Conservation (phyloP, 768 basidiomycete species). For the Fibroporia radiculosa region DNA sequence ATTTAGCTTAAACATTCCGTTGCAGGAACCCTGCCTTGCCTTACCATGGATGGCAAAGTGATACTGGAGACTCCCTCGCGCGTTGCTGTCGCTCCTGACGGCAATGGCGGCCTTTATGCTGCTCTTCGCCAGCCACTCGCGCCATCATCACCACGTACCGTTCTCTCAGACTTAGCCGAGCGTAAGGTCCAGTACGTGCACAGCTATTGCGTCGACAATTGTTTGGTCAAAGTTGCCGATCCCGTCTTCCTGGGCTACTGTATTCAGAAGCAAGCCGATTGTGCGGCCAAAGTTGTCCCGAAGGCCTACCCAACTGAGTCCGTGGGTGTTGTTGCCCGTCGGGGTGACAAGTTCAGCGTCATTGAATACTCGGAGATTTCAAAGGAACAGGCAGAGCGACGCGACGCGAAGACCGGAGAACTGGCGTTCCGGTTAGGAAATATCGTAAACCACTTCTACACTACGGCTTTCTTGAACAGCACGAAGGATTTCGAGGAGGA, state of each 20-base stretch:
- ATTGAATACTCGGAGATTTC: slow-evolving; percentile 98
- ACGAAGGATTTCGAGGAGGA: slow-evolving; percentile 79
- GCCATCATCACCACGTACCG: slow-evolving; percentile 51
- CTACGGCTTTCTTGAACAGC: slow-evolving; percentile 69
- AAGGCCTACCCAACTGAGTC: slow-evolving; percentile 82
- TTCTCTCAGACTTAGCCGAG: slow-evolving; percentile 72
- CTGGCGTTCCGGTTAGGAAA: slow-evolving; percentile 91
- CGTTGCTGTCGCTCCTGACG: slow-evolving; percentile 94
- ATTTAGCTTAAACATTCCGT: neutral
- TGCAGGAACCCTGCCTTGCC: slow-evolving; percentile 88
- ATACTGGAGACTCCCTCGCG: slow-evolving; percentile 71
- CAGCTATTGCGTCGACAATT: slow-evolving; percentile 98
- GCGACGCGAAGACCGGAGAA: slow-evolving; percentile 60
- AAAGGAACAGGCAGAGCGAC: slow-evolving; percentile 75
- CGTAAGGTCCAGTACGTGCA: slow-evolving; percentile 86
- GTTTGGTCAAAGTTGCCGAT: slow-evolving; percentile 94
- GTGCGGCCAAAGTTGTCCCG: slow-evolving; percentile 94
- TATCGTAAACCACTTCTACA: slow-evolving; percentile 98
- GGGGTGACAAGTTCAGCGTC: slow-evolving; percentile 80
- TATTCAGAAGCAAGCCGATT: slow-evolving; percentile 81
- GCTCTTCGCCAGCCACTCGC: slow-evolving; percentile 78
- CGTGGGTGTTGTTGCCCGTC: slow-evolving; percentile 88
- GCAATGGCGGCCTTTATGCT: slow-evolving; percentile 95
- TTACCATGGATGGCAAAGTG: slow-evolving; percentile 91
- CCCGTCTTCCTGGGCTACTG: slow-evolving; percentile 96